phyloP scores from a whole-genome alignment of 331 rosid species.

The Malus hybrid region DNA sequence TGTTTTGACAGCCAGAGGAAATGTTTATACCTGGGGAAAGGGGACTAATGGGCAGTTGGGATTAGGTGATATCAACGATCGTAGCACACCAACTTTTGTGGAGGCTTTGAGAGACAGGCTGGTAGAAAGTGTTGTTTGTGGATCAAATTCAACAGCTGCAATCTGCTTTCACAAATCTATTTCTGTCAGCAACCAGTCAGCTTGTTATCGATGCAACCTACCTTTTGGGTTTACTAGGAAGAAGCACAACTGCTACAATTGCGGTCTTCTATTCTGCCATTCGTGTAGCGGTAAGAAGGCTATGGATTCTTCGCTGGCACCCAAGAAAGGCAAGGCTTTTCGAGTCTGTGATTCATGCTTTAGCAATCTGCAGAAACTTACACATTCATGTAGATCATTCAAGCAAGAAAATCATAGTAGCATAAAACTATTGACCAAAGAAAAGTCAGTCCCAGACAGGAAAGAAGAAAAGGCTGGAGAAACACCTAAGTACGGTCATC shows the following conservation, averaged over 20 bases:
- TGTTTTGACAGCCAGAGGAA: conserved; percentile 57
- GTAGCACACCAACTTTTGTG: conserved; percentile 54
- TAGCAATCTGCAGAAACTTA: conserved; percentile 30
- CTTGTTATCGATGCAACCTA: conserved; percentile 70
- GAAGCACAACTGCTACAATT: conserved; percentile 74
- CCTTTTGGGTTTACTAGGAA: conserved; percentile 75
- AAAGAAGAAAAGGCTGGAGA: conserved; percentile 44
- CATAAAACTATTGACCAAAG: conserved; percentile 21
- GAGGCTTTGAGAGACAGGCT: conserved; percentile 54
- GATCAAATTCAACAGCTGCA: conserved; percentile 72
- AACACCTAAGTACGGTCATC: conserved; percentile 38
- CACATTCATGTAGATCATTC: conserved; percentile 14
- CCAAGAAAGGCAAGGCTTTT: conserved; percentile 51
- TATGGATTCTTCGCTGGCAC: conserved; percentile 66
- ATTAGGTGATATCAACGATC: conserved; percentile 58
- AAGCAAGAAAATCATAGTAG: conserved; percentile 21
- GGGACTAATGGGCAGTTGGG: conserved; percentile 75
- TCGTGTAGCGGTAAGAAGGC: conserved; percentile 56
- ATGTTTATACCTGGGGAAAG: conserved; percentile 74
- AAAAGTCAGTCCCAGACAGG: conserved; percentile 28
- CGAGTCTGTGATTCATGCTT: conserved; percentile 84
- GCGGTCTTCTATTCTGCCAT: conserved; percentile 72
- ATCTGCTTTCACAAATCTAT: conserved; percentile 69
- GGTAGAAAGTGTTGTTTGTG: conserved; percentile 62
- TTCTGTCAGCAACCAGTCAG: conserved; percentile 57